These are phyloP conservation scores for Xylariaceae sp. DNA, from an alignment of 2,329 filamentous ascomycete species.

Conservation along the genomic window DNA sequence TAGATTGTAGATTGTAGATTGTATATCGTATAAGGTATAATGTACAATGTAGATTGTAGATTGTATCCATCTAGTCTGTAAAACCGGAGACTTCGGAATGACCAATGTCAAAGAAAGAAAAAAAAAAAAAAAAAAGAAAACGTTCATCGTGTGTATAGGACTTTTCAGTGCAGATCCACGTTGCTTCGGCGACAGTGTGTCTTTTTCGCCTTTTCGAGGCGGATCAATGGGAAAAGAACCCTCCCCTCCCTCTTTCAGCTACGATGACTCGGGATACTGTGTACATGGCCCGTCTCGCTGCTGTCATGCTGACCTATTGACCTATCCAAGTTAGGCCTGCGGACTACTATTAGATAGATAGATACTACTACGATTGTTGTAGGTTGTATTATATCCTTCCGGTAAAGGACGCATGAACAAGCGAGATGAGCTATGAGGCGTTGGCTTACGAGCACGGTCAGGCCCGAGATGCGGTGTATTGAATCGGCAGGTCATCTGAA, in stretches of 20 bases:
- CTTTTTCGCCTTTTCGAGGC: slow-evolving; percentile 2
- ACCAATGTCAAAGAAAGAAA: too few species aligned
- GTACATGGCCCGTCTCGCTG: slow-evolving; percentile 2
- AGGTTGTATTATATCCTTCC: background rate
- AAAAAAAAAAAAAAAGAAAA: too few species aligned
- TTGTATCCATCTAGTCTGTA: too few species aligned
- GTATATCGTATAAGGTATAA: too few species aligned
- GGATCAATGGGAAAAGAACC: too few species aligned
- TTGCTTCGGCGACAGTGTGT: slow-evolving; percentile 9
- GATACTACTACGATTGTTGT: too few species aligned
- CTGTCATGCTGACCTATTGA: background rate
- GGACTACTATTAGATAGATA: background rate
- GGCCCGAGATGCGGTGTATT: slow-evolving; percentile 7
- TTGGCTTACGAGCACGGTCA: slow-evolving; percentile 3
- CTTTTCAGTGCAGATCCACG: slow-evolving; percentile 3
- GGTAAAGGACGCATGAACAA: slow-evolving; percentile 6
- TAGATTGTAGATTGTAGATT: too few species aligned
- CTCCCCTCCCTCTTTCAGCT: too few species aligned
- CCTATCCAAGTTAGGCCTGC: too few species aligned
- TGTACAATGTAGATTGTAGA: too few species aligned
- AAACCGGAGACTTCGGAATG: background rate
- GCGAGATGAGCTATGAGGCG: slow-evolving; percentile 7
- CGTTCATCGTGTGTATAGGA: background rate
- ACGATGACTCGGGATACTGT: background rate
- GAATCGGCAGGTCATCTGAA: too few species aligned